phyloP scores from a whole-genome alignment of 2,329 filamentous ascomycete species.

The Chrysoporthe cubensis region DNA sequence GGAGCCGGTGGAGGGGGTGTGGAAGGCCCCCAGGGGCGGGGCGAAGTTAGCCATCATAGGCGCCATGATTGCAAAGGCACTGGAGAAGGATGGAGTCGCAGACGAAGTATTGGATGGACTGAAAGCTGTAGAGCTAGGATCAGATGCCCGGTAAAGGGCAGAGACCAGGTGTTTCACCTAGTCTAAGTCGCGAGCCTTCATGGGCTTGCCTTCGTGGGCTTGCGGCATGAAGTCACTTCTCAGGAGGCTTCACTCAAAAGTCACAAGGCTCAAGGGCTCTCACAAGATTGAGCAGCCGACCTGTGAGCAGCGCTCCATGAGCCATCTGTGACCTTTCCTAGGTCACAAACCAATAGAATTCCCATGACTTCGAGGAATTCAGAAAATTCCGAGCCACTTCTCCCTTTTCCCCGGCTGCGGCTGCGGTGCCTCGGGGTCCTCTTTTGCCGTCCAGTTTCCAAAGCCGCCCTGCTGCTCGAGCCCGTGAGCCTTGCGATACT shows the following conservation, averaged over 20 bases:
- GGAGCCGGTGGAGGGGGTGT: conserved; percentile 71
- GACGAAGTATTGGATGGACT: conserved; percentile 85
- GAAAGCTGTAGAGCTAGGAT: conserved; percentile 73
- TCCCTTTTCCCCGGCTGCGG: conserved; percentile 44
- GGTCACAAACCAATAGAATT: not conserved
- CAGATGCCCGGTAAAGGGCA: conserved; percentile 32
- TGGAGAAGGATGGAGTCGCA: conserved; percentile 78
- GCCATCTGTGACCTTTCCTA: not conserved
- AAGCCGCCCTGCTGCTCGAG: conserved; percentile 67
- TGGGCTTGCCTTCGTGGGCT: not conserved
- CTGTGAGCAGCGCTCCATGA: not conserved
- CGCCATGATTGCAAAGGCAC: conserved; percentile 74
- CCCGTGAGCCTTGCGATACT: conserved; percentile 86
- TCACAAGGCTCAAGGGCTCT: not conserved
- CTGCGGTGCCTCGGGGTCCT: conserved; percentile 28
- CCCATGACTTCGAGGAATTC: conserved; percentile 25
- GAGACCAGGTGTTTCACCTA: conserved; percentile 22
- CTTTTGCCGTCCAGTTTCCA: conserved; percentile 35
- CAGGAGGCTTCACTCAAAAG: not conserved
- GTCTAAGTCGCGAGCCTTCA: conserved; percentile 12
- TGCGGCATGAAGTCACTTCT: not conserved
- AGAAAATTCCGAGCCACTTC: conserved; percentile 80
- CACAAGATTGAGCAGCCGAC: not conserved
- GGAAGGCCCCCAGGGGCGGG: conserved; percentile 84
- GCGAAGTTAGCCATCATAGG: conserved; percentile 75